phyloP scores from a whole-genome alignment of 2,329 filamentous ascomycete genomes.

The Cadophora sp. region DNA sequence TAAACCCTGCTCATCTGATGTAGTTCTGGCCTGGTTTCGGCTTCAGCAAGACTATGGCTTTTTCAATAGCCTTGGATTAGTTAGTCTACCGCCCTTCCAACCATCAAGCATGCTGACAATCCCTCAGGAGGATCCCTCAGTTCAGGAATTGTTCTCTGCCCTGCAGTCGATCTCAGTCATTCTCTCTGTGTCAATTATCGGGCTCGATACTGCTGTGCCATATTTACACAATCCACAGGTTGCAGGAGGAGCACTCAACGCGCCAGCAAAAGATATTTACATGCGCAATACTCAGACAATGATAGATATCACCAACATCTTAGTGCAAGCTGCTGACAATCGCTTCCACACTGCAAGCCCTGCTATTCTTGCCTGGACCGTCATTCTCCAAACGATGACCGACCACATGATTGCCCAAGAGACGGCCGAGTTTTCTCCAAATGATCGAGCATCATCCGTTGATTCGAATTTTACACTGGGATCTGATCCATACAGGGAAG shows the following conservation, averaged over 20 bases:
- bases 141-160: constrained; percentile 57
- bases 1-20: constrained; percentile 60
- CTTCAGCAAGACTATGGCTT: constrained; percentile 74
- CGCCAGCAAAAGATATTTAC: constrained; percentile 61
- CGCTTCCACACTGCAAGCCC: constrained; percentile 71
- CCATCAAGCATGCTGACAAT: constrained; percentile 20
- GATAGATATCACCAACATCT: constrained; percentile 74
- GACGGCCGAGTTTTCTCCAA: constrained; percentile 42
- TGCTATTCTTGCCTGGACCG: constrained; percentile 80
- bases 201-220: constrained; percentile 47
- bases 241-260: constrained; percentile 34
- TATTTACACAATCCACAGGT: constrained; percentile 43
- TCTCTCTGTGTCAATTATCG: constrained; percentile 76
- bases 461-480: constrained; percentile 23
- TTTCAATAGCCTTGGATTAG: constrained; percentile 66
- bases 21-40: constrained; percentile 76
- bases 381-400: constrained; percentile 72
- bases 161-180: constrained; percentile 74
- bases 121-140: constrained; percentile 35
- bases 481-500: constrained; percentile 48
- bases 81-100: constrained; percentile 44
- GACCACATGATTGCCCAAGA: constrained; percentile 37
- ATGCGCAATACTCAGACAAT: constrained; percentile 73
- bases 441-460: constrained; percentile 22
- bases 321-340: constrained; percentile 64